A percentile compares a stretch with the other conserved stretches of the same genome.
phyloP scores from a whole-genome alignment of 1,284 basidiomycete genomes.

The Ustilago bromivora region DNA sequence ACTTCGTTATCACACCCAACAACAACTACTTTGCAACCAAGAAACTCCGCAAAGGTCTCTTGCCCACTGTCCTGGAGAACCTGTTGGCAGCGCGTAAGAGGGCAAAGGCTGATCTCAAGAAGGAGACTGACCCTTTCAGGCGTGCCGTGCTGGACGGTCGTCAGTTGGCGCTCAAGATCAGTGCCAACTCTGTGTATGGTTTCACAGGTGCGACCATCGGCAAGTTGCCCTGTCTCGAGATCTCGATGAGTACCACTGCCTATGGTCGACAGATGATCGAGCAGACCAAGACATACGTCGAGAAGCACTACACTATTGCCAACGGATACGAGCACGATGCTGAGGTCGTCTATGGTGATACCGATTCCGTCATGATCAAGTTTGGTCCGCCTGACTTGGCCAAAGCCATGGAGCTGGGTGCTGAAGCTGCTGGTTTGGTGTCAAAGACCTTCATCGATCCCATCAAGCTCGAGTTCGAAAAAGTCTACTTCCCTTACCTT shows the following conservation, averaged over 20 bases:
- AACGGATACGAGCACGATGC: conserved; percentile 69
- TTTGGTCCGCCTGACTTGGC: conserved; percentile 64
- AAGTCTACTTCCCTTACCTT: conserved; percentile 69
- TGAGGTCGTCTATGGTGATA: conserved; percentile 68
- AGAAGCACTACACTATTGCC: conserved; percentile 65
- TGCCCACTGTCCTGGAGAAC: conserved; percentile 67
- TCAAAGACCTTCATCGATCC: conserved; percentile 65
- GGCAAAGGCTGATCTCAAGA: conserved; percentile 68
- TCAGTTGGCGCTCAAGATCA: conserved; percentile 68
- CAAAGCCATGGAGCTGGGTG: conserved; percentile 73
- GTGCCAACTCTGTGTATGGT: conserved; percentile 70
- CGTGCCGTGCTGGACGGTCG: conserved; percentile 69
- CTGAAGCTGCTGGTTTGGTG: conserved; percentile 93
- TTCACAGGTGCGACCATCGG: conserved; percentile 69
- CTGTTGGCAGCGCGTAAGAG: conserved; percentile 66
- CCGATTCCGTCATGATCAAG: conserved; percentile 70
- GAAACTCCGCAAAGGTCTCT: conserved; percentile 63
- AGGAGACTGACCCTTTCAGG: conserved; percentile 68
- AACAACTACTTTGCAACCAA: conserved; percentile 68
- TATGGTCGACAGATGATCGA: conserved; percentile 70
- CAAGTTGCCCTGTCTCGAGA: conserved; percentile 68
- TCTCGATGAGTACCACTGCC: conserved; percentile 69
- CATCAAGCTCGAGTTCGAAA: conserved; percentile 70
- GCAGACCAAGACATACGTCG: conserved; percentile 65
- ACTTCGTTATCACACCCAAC: conserved; percentile 68